Evolutionary conservation across 176 grass and related monocot species (phyloP).

Genomic region (Musa schizocarpa): DNA sequence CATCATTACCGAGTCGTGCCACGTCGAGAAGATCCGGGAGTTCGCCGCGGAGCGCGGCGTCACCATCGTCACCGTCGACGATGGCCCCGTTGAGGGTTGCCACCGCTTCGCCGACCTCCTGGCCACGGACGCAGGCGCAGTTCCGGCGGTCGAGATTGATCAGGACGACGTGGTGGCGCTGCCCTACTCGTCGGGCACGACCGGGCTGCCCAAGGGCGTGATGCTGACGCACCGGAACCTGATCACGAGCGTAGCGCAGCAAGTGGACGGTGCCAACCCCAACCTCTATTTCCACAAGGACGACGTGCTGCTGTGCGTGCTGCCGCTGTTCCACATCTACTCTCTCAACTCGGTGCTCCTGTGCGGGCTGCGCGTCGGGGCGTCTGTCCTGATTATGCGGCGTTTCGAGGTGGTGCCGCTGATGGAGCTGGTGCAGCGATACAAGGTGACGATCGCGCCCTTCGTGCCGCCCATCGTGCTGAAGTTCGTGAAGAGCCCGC

Average conservation of each 20-base stretch:
- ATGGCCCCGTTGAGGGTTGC: conserved; percentile 6
- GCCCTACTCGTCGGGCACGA: conserved; percentile 87
- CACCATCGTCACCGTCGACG: conserved; percentile 11
- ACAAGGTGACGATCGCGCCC: conserved; percentile 54
- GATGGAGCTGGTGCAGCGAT: conserved; percentile 62
- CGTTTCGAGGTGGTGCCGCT: conserved; percentile 63
- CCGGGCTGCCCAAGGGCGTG: conserved; percentile 88
- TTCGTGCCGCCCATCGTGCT: conserved; percentile 84
- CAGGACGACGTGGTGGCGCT: conserved; percentile 70
- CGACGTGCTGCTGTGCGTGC: conserved; percentile 82
- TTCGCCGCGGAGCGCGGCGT: background rate
- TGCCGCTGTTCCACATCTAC: conserved; percentile 96
- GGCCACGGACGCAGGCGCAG: background rate
- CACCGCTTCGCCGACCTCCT: background rate
- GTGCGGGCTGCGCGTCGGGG: conserved; percentile 54
- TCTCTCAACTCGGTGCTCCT: conserved; percentile 79
- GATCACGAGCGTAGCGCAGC: conserved; percentile 68
- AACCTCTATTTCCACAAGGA: conserved; percentile 56
- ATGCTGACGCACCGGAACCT: conserved; percentile 72
- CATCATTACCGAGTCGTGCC: background rate
- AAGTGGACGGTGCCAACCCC: conserved; percentile 91
- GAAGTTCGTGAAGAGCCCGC: conserved; percentile 60
- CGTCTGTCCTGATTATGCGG: conserved; percentile 64
- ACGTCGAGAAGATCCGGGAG: conserved; percentile 4
- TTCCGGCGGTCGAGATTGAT: conserved; percentile 17